Base-by-base conservation (phyloP, 2,329 filamentous ascomycete genomes). In the Plenodomus biglobosus region DNA sequence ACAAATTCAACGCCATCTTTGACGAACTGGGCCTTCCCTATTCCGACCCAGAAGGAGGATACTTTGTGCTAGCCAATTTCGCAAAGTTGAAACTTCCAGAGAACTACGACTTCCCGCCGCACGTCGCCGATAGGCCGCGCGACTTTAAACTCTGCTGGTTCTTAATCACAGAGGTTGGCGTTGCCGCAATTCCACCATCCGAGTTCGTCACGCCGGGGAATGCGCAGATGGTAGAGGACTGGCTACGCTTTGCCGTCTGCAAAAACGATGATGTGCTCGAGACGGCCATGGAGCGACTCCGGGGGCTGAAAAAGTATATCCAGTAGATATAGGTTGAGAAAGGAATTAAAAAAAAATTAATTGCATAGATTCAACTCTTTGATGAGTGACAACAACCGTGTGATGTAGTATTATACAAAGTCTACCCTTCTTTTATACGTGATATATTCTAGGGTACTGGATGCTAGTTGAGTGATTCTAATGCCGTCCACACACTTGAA, bases 101-200 rank as follows among this genome's bases (percentile, higher is more conserved):
- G 3, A 85, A 85, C 68, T 99, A 97, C 71, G 82, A 86, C 0
- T 97, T 97, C 78, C 94, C 94, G 21, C 79, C 86, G 1, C 90
- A 96, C 68, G 92, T 99, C 30, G 89, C 88, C 13, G 85, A 80
- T 65, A 83, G 94, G 1, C 90, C 94, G 19, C 81, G 94, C 22
- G 94, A 99, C 71, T 99, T 97, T 76, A 90, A 95, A 78, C 82
- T 99, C 39, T 84, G 85, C 30, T 99, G 92, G 92, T 97, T 97
- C 76, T 75, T 96, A 62, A 99, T 99, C 73, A 92, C 92, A 71
- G 92, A 99, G 76, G 79, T 99, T 17, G 94, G 94, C 8, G 90
- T 99, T 21, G 94, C 94, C 2, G 92, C 92, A 8, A 96, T 99
- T 54, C 94, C 94, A 16, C 94, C 94, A 0, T 96, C 92, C 0